phyloP scores from a whole-genome alignment of 495 filamentous ascomycete genomes.

The Darksidea phi region DNA sequence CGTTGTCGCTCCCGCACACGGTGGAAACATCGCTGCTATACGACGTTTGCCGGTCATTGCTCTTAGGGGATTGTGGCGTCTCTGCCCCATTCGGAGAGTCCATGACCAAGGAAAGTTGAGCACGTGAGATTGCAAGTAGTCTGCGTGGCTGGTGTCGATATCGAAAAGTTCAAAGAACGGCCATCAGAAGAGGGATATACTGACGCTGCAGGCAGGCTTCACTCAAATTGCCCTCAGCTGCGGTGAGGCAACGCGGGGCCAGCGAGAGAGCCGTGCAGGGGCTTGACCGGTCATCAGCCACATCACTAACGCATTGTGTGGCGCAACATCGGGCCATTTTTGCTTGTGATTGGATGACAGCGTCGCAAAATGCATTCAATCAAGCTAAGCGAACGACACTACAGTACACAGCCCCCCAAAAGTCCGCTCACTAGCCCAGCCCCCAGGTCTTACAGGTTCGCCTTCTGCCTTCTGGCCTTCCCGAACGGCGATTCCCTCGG shows the following conservation, averaged over 20 bases:
- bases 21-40: constrained; percentile 14
- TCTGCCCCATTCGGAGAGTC: constrained; percentile 4
- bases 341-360: too few relatives aligned
- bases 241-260: too few relatives aligned
- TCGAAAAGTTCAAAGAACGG: neutral
- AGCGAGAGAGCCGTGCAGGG: neutral
- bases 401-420: constrained; percentile 2
- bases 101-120: neutral
- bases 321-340: too few relatives aligned
- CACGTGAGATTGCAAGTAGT: neutral
- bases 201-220: too few relatives aligned
- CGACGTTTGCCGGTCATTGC: neutral
- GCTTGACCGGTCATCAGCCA: neutral
- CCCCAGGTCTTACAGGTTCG: too few relatives aligned
- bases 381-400: too few relatives aligned
- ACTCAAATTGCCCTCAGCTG: too few relatives aligned
- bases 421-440: neutral
- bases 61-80: constrained; percentile 9
- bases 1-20: constrained; percentile 8
- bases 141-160: too few relatives aligned
- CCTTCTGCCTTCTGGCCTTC: neutral
- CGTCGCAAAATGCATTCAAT: too few relatives aligned
- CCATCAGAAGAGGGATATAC: too few relatives aligned
- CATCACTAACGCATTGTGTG: neutral
- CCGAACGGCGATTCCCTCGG: neutral